Evolutionary conservation across 2,329 filamentous ascomycete species (phyloP).

Genomic region (Pseudonectria buxi): DNA sequence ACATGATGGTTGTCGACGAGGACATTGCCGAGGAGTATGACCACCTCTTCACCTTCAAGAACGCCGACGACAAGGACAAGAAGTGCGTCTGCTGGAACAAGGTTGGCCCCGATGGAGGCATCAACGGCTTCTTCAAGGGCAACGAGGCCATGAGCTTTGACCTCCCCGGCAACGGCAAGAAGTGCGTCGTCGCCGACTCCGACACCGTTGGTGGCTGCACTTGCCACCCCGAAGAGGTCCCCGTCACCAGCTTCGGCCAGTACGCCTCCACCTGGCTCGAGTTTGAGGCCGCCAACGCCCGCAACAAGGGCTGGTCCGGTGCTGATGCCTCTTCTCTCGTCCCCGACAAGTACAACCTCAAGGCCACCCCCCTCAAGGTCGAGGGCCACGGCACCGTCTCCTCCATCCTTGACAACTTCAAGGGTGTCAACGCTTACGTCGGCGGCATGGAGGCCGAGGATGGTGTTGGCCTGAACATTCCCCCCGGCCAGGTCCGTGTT

Average conservation of each 20-base stretch:
- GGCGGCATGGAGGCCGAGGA: constrained; percentile 30
- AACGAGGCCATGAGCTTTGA: constrained; percentile 35
- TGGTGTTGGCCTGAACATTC: constrained; percentile 35
- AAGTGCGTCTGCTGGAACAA: constrained; percentile 45
- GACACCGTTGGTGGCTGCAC: constrained; percentile 44
- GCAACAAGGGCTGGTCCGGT: constrained; percentile 44
- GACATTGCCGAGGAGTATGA: constrained; percentile 33
- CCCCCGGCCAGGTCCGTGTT: constrained; percentile 22
- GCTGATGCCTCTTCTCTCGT: constrained; percentile 45
- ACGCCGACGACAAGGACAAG: constrained; percentile 28
- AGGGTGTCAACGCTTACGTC: constrained; percentile 33
- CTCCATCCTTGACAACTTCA: constrained; percentile 29
- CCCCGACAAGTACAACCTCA: constrained; percentile 25
- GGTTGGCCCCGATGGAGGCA: constrained; percentile 37
- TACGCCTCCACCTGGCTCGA: constrained; percentile 43
- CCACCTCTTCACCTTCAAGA: constrained; percentile 37
- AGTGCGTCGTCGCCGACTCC: constrained; percentile 37
- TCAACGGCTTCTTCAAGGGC: constrained; percentile 44
- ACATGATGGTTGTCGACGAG: constrained; percentile 39
- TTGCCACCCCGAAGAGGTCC: constrained; percentile 30
- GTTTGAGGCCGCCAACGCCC: constrained; percentile 39
- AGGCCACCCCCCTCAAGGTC: constrained; percentile 32
- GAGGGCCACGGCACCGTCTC: constrained; percentile 36
- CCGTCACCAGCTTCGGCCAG: constrained; percentile 32
- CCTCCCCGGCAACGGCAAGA: constrained; percentile 29